Percentiles rank a stretch among this genome's conserved stretches.
phyloP scores from a whole-genome alignment of 2,329 filamentous ascomycete genomes.

The Colletotrichum sp. region DNA sequence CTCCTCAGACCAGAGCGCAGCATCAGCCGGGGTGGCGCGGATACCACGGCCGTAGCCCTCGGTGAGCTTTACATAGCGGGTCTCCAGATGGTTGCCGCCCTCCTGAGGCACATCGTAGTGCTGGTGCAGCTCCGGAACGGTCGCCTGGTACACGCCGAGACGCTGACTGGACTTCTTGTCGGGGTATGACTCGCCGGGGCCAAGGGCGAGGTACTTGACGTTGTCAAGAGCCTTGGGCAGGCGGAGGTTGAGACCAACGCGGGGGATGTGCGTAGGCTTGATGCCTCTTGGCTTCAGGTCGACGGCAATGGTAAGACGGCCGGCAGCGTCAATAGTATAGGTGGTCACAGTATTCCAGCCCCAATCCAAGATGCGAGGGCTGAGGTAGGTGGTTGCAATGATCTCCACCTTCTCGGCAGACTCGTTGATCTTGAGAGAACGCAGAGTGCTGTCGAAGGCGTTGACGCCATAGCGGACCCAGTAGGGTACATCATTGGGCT shows the following conservation, averaged over 20 bases:
- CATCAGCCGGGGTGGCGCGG: slow-evolving; percentile 27
- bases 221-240: slow-evolving; percentile 49
- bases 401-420: slow-evolving; percentile 38
- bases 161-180: slow-evolving; percentile 64
- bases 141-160: slow-evolving; percentile 51
- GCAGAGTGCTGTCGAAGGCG: slow-evolving; percentile 48
- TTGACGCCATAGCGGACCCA: slow-evolving; percentile 61
- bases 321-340: slow-evolving; percentile 55
- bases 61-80: slow-evolving; percentile 56
- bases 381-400: slow-evolving; percentile 52
- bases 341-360: slow-evolving; percentile 51
- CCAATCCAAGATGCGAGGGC: slow-evolving; percentile 68
- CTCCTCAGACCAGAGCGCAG: slow-evolving; percentile 36
- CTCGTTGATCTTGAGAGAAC: slow-evolving; percentile 37
- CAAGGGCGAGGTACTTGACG: slow-evolving; percentile 66
- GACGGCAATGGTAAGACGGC: slow-evolving; percentile 50
- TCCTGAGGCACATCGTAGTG: slow-evolving; percentile 73
- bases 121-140: slow-evolving; percentile 56
- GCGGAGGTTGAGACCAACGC: slow-evolving; percentile 64
- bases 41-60: slow-evolving; percentile 32
- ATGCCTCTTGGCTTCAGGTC: slow-evolving; percentile 49
- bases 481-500: slow-evolving; percentile 55
- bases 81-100: slow-evolving; percentile 66
- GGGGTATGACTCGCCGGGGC: slow-evolving; percentile 67
- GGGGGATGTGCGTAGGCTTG: slow-evolving; percentile 60